Evolutionary conservation across 257 asterid species (phyloP), one percentile per base, ranked within the genome.

Genomic region (Scutellaria minor): DNA sequence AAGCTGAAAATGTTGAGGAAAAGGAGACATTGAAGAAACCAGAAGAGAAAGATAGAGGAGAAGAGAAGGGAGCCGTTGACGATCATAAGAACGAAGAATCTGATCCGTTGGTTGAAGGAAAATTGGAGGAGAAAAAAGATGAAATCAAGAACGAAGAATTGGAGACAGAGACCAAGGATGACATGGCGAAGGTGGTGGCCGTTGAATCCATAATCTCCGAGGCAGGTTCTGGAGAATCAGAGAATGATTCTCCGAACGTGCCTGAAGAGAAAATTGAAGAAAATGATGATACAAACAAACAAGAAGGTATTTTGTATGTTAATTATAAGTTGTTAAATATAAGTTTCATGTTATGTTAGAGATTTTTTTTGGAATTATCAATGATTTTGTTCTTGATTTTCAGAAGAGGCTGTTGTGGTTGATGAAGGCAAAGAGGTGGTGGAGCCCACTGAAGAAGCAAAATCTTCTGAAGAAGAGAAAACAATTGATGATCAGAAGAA

Each of bases 361-460:
- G 37, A 31, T 31, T 31, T 18, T 18, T 27, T 31, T 31, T 31
- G 13, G 37, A 13, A 10, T 5, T 11, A 48, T 31, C 44, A 0
- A 22, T 72, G 10, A 35, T 39, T 4, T 5, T 40, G 70, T 50
- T 50, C 39, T 13, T 20, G 4, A 5, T 51, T 68, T 72, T 63
- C 76, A 89, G 93, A 78, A 24, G 89, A 84, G 58, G 64, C 39
- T 11, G 45, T 63, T 53, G 73, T 75, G 40, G 82, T 70, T 51
- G 84, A 64, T 11, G 90, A 86, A 78, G 79, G 39, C 72, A 80
- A 78, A 37, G 80, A 75, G 55, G 70, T 39, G 61, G 81, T 31
- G 61, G 81, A 40, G 31, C 58, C 76, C 52, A 31, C 63, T 47
- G 75, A 78, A 47, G 85, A 82, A 77, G 58, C 81, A 56, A 74